These are phyloP conservation scores for Berberis vulgaris DNA, from an alignment of 164 flowering plant species.

Conservation along the genomic window DNA sequence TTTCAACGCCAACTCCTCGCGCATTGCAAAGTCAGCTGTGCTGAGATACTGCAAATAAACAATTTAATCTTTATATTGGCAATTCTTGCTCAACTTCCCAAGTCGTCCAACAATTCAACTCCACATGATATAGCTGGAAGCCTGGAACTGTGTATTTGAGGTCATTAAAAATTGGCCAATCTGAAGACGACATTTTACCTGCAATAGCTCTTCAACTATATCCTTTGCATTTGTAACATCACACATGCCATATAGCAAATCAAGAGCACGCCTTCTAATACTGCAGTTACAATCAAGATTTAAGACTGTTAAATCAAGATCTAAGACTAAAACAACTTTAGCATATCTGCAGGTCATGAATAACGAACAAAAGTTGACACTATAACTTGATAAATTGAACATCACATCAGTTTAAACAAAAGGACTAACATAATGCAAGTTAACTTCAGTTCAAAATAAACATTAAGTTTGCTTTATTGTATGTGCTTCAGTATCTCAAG, in stretches of 20 bases:
- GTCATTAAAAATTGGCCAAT: background rate
- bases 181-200: slow-evolving; percentile 38
- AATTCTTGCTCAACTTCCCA: no score
- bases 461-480: no score
- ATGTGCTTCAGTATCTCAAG: no score
- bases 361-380: no score
- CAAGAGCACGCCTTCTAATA: slow-evolving; percentile 96
- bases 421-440: no score
- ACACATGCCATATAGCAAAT: slow-evolving; percentile 98
- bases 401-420: no score
- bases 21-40: slow-evolving; percentile 96
- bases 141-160: no score
- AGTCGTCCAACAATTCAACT: no score
- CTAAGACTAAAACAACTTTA: background rate
- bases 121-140: no score
- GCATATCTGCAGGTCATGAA: background rate
- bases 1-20: slow-evolving; percentile 93
- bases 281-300: slow-evolving; percentile 28
- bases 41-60: slow-evolving; percentile 71
- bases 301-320: background rate
- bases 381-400: no score
- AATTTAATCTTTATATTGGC: background rate
- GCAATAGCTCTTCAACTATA: slow-evolving; percentile 95
- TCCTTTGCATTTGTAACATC: slow-evolving; percentile 99
- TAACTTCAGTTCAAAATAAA: no score